A percentile compares a stretch with the other conserved stretches of the same genome.
These are phyloP conservation scores for Tritrichomonas foetus DNA, from an alignment of 208 protist genomes.

Conservation along the genomic window DNA sequence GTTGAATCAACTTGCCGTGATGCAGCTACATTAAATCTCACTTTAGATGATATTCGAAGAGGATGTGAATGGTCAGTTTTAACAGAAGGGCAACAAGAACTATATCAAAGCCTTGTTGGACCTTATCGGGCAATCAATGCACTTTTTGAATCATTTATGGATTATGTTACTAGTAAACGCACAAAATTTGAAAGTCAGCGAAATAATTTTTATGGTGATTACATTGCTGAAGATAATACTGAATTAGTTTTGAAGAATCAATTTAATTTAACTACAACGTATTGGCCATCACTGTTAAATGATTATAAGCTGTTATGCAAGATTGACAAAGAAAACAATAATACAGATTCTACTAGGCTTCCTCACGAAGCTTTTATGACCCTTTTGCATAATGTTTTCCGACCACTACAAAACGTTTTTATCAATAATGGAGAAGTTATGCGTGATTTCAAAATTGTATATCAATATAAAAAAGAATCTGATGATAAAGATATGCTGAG, in stretches of 20 bases:
- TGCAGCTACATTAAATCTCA: background rate
- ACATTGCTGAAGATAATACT: background rate
- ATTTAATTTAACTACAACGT: background rate
- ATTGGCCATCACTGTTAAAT: background rate
- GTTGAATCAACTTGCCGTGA: conserved; percentile 40
- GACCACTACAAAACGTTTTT: background rate
- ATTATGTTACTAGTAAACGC: background rate
- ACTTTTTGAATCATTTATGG: background rate
- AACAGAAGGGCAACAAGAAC: background rate
- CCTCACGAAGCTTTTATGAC: background rate
- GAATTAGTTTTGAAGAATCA: background rate
- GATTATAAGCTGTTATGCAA: background rate
- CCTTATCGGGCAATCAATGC: background rate
- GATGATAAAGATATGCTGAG: background rate
- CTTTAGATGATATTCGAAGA: background rate
- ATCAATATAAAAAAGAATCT: background rate
- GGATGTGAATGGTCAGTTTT: background rate
- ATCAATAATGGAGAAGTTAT: background rate
- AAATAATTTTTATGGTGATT: background rate
- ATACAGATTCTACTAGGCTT: background rate
- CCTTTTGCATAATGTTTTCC: background rate
- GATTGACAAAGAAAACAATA: background rate
- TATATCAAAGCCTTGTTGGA: background rate
- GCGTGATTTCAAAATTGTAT: background rate
- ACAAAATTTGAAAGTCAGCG: background rate